These are phyloP conservation scores for Dianthus caryophyllus DNA, from an alignment of 148 eudicot species.

Conservation along the genomic window DNA sequence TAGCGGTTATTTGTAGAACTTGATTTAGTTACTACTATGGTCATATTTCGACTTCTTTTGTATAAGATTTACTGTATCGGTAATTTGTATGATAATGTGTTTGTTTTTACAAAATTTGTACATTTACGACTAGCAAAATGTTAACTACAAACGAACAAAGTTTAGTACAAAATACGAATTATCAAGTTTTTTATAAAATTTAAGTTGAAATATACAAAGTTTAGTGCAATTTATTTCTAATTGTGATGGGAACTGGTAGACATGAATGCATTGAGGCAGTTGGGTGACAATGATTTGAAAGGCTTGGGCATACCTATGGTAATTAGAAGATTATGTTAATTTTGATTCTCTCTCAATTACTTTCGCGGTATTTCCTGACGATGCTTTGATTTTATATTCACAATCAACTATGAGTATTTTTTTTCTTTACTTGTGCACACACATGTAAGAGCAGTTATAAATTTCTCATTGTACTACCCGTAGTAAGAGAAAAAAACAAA, in stretches of 20 bases:
- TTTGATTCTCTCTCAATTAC: neutral
- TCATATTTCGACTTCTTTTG: too few species aligned
- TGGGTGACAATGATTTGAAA: constrained; percentile 83
- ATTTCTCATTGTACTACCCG: neutral
- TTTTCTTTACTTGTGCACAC: neutral
- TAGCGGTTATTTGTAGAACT: too few species aligned
- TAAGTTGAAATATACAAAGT: too few species aligned
- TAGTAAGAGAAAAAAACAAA: too few species aligned
- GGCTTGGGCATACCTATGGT: constrained; percentile 93
- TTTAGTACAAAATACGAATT: too few species aligned
- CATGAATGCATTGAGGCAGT: constrained; percentile 66
- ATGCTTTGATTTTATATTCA: neutral
- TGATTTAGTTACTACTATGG: too few species aligned
- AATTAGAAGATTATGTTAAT: neutral
- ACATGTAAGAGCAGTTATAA: neutral
- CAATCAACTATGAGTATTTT: neutral
- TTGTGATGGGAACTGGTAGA: constrained; percentile 60
- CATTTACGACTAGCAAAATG: too few species aligned
- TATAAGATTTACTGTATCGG: too few species aligned
- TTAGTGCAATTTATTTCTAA: constrained; percentile 10
- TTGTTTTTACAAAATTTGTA: too few species aligned
- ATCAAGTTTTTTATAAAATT: too few species aligned
- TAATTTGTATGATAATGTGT: too few species aligned
- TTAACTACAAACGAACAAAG: too few species aligned
- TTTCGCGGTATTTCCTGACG: neutral